phyloP scores from a whole-genome alignment of 225 moss, liverwort and hornwort genomes.

The Polytrichum commune region DNA sequence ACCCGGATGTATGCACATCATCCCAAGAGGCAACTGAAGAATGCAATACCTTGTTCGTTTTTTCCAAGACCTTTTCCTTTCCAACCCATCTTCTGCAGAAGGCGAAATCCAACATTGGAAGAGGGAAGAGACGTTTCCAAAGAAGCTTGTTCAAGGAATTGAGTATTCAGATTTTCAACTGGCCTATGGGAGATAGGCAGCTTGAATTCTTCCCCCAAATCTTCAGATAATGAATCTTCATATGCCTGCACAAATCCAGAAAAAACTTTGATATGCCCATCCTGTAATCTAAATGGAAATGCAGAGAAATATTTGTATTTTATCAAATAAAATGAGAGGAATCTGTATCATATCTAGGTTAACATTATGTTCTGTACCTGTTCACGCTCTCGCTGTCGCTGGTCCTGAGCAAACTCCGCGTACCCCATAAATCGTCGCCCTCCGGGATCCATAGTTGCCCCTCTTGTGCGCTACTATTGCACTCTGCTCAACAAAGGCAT shows the following conservation, averaged over 20 bases:
- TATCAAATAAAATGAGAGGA: not conserved
- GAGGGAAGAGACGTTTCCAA: constrained; percentile 82
- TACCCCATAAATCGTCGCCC: constrained; percentile 68
- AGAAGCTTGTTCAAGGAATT: constrained; percentile 82
- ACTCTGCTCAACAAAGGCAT: too few species aligned
- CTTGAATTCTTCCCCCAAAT: constrained; percentile 76
- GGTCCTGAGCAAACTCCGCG: constrained; percentile 72
- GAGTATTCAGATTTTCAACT: constrained; percentile 69
- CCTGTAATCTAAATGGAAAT: not conserved
- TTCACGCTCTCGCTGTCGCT: constrained; percentile 79
- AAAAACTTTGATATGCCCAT: too few species aligned
- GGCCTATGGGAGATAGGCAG: constrained; percentile 80
- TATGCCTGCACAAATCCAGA: constrained; percentile 61
- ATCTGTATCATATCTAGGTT: not conserved
- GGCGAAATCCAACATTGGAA: constrained; percentile 85
- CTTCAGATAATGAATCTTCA: constrained; percentile 88
- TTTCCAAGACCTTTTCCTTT: constrained; percentile 98
- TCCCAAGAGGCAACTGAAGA: too few species aligned
- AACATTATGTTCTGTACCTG: constrained; percentile 35
- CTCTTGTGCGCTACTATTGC: not conserved
- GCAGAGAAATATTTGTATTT: not conserved
- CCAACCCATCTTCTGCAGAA: constrained; percentile 99
- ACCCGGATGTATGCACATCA: too few species aligned
- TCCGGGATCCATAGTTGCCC: constrained; percentile 52
- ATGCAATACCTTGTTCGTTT: constrained; percentile 80